phyloP scores from a whole-genome alignment of 2,329 filamentous ascomycete genomes.

The Xylariaceae sp. region DNA sequence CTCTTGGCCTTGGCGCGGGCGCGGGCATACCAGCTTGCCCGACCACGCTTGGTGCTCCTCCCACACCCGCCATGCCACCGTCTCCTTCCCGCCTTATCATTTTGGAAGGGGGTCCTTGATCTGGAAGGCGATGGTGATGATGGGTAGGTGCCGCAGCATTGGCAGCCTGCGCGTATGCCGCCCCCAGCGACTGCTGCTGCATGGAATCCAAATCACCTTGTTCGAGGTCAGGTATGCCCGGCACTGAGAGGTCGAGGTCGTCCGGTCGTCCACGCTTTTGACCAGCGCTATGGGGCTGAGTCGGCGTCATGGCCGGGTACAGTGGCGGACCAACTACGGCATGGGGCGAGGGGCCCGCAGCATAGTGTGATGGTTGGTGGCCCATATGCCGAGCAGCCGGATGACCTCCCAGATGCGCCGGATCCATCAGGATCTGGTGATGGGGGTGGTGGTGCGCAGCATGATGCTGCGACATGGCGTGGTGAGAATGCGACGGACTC shows the following conservation, averaged over 20 bases:
- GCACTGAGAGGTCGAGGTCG: conserved; percentile 53
- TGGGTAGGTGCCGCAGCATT: conserved; percentile 53
- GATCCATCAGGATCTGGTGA: conserved; percentile 54
- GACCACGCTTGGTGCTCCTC: conserved; percentile 76
- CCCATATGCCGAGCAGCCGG: conserved; percentile 42
- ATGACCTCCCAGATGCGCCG: conserved; percentile 49
- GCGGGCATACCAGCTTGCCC: conserved; percentile 83
- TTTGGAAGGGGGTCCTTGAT: conserved; percentile 66
- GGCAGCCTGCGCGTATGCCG: conserved; percentile 44
- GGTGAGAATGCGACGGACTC: conserved; percentile 32
- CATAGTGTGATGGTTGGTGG: conserved; percentile 53
- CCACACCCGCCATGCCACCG: conserved; percentile 41
- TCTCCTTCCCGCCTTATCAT: conserved; percentile 59
- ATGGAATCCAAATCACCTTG: conserved; percentile 53
- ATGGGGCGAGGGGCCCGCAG: conserved; percentile 40
- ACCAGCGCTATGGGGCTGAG: conserved; percentile 28
- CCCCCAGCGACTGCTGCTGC: conserved; percentile 49
- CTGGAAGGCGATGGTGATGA: conserved; percentile 77
- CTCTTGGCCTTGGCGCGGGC: conserved; percentile 74
- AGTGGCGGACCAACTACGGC: conserved; percentile 43
- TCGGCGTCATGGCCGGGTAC: conserved; percentile 46
- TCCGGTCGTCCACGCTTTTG: conserved; percentile 54
- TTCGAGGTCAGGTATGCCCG: conserved; percentile 48
- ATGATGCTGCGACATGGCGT: conserved; percentile 41
- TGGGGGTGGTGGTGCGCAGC: conserved; percentile 47